Base-by-base conservation (phyloP, 345 rosid species). In the Syzygium oleosum region DNA sequence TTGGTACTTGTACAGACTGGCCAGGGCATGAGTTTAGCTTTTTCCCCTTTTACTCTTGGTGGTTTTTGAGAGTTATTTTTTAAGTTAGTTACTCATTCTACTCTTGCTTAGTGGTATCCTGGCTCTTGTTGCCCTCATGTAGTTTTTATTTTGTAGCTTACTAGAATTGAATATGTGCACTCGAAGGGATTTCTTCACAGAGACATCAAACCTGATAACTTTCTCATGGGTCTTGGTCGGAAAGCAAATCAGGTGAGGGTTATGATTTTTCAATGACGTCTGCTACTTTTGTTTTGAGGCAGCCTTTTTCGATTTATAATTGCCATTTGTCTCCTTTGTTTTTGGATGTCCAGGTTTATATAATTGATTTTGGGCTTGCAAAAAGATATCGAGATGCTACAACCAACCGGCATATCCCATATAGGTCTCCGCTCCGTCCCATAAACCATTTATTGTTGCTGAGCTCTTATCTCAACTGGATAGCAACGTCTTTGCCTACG, bases 321-420 rank as follows among this genome's bases (percentile, higher is more conserved):
- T 85, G 12, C 17, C 58, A 53, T 61, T 29, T 11, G 31, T 21
- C 73, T 46, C 46, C 25, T 88, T 7, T 25, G 6, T 52, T 85
- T 51, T 5, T 19, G 41, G 85, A 29, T n/a, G 85, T 95, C 43
- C 83, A 96, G 98, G 99, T 97, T 83, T 94, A 95, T 89, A 88
- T 95, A 52, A 97, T 97, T 85, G 99, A 97, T 90, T 97, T 95
- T 91, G 99, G 99, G 86, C 97, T 97, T 89, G 96, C 99, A 52
- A 97, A 97, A 91, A 92, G 97, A 89, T 97, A 95, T 86, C 92
- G 96, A 8, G 98, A 96, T 86, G 93, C 95, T 90, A 92, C 93
- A 89, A 94, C 97, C 85, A 92, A 96, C 86, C 97, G 95, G 19
- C 98, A 97, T 88, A 97, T 97, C 80, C 96, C 97, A 77, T 97